A percentile compares a stretch with the other conserved stretches of the same genome.
Conservation (phyloP, 345 rosid genomes). For the Salix koriyanagi region DNA sequence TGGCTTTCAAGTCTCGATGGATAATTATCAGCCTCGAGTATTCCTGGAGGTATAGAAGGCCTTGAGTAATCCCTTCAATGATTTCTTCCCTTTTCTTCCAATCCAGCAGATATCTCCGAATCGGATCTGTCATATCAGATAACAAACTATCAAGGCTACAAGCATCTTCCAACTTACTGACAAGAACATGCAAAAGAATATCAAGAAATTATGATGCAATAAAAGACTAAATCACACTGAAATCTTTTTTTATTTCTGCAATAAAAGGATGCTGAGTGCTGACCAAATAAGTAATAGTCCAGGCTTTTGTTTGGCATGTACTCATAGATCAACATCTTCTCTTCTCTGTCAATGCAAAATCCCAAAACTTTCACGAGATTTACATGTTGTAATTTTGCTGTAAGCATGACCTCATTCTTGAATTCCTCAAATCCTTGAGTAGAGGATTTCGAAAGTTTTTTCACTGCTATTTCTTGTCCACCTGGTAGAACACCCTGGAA, state of each 20-base stretch:
- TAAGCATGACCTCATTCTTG: conserved; percentile 32
- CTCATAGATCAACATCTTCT: conserved; percentile 30
- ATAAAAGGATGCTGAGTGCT: not conserved
- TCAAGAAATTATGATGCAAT: no score
- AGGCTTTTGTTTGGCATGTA: conserved; percentile 15
- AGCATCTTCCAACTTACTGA: no score
- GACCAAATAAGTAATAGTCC: conserved; percentile 32
- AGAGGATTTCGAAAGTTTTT: conserved; percentile 36
- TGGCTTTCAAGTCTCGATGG: conserved; percentile 42
- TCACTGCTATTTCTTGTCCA: conserved; percentile 41
- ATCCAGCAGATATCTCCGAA: conserved; percentile 12
- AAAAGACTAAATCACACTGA: no score
- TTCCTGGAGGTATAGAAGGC: conserved; percentile 46
- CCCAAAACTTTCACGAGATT: conserved; percentile 35
- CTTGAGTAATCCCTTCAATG: conserved; percentile 45
- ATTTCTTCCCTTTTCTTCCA: conserved; percentile 32
- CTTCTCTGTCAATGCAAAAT: conserved; percentile 30
- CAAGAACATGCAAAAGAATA: not conserved
- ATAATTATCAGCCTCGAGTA: conserved; percentile 43
- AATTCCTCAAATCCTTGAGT: conserved; percentile 39
- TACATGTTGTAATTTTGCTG: conserved; percentile 40
- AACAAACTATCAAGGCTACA: no score
- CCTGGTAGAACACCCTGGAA: conserved; percentile 24
- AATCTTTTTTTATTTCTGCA: no score
- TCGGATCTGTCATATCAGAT: conserved; percentile 17